A percentile compares a stretch with the other conserved stretches of the same genome.
Evolutionary conservation across 345 rosid genomes (phyloP).

Genomic region (Murraya koenigii): DNA sequence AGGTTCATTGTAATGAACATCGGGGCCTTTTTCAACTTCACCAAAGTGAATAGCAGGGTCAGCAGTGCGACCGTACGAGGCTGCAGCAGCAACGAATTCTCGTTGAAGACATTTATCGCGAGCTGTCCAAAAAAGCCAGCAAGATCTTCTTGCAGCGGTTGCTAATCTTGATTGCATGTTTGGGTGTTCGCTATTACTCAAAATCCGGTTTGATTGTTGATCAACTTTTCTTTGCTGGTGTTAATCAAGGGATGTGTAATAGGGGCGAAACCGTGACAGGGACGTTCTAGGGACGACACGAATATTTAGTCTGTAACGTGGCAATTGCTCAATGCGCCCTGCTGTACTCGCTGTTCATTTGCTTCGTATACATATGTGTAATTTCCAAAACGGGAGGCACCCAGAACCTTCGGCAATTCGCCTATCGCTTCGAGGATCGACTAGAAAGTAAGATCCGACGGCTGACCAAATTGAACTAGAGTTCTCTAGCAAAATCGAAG

Average conservation of each 20-base stretch:
- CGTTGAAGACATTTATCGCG: slow-evolving; percentile 9
- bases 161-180: slow-evolving; percentile 43
- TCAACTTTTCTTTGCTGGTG: background rate
- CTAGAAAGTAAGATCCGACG: background rate
- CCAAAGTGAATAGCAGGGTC: slow-evolving; percentile 37
- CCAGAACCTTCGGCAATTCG: slow-evolving; percentile 11
- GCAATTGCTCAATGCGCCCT: slow-evolving; percentile 10
- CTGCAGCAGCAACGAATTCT: slow-evolving; percentile 25
- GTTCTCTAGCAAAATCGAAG: background rate
- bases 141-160: slow-evolving; percentile 25
- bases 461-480: background rate
- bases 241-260: background rate
- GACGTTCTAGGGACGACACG: slow-evolving; percentile 28
- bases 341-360: background rate
- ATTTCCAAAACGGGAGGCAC: no score
- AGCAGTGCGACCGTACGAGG: slow-evolving; percentile 37
- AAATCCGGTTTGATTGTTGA: background rate
- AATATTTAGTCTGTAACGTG: slow-evolving; percentile 16
- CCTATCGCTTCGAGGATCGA: background rate
- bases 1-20: slow-evolving; percentile 39
- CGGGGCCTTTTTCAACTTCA: slow-evolving; percentile 42
- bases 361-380: background rate
- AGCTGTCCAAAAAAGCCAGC: slow-evolving; percentile 1
- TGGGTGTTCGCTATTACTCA: background rate
- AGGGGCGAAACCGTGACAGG: background rate